A percentile compares a stretch with the other conserved stretches of the same genome.
These are phyloP conservation scores for Colletotrichum sidae DNA, from an alignment of 2,329 filamentous ascomycete genomes.

Conservation along the genomic window DNA sequence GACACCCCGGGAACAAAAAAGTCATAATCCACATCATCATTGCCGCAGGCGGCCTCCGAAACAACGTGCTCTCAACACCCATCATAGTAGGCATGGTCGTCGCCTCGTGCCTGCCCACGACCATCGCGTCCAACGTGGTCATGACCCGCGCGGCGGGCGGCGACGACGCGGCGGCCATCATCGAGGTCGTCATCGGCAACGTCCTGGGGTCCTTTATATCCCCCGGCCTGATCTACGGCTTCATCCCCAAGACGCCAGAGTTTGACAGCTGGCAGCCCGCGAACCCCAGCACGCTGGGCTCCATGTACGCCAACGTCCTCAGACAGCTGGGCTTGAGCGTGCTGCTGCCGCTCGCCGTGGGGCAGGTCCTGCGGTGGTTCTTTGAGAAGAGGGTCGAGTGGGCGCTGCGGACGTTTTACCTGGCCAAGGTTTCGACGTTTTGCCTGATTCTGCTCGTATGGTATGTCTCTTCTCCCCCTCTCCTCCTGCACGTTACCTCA, in stretches of 20 bases:
- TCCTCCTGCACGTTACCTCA: constrained; percentile 30
- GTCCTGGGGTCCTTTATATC: constrained; percentile 76
- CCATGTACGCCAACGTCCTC: constrained; percentile 75
- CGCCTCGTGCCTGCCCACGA: constrained; percentile 76
- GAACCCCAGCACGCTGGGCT: constrained; percentile 62
- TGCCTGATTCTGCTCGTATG: constrained; percentile 62
- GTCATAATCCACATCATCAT: constrained; percentile 61
- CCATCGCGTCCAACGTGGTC: constrained; percentile 78
- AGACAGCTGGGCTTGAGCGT: constrained; percentile 76
- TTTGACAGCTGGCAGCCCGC: constrained; percentile 69
- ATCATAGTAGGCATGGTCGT: constrained; percentile 76
- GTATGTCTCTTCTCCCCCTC: constrained; percentile 44
- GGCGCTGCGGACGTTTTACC: constrained; percentile 64
- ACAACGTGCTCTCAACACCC: constrained; percentile 70
- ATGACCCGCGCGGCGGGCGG: constrained; percentile 78
- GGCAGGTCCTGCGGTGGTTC: constrained; percentile 68
- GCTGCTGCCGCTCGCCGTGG: constrained; percentile 71
- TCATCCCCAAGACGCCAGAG: constrained; percentile 63
- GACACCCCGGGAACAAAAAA: constrained; percentile 35
- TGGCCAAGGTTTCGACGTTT: constrained; percentile 61
- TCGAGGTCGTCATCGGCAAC: constrained; percentile 78
- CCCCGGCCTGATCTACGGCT: constrained; percentile 72
- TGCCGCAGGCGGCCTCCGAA: constrained; percentile 59
- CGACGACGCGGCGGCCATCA: constrained; percentile 73
- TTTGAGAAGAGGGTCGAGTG: constrained; percentile 64